phyloP scores from a whole-genome alignment of 1,284 basidiomycete species.

The Sporisorium exsertum region DNA sequence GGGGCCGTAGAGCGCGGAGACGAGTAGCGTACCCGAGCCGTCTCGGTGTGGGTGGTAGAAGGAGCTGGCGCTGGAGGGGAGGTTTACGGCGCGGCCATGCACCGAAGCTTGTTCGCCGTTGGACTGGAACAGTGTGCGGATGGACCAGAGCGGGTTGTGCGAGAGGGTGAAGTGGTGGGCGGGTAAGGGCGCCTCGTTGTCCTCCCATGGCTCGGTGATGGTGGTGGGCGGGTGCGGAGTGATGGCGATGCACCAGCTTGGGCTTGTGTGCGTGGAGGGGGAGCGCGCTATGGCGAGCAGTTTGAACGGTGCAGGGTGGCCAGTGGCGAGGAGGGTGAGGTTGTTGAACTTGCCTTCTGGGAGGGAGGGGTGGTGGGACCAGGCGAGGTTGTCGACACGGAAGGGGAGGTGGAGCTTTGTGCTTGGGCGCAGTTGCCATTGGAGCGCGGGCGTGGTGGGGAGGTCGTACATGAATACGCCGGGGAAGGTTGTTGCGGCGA shows the following conservation, averaged over 20 bases:
- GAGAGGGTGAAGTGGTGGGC: constrained; percentile 18
- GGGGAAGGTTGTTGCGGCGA: constrained; percentile 74
- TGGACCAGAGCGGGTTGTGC: neutral
- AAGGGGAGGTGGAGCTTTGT: constrained; percentile 74
- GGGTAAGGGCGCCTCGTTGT: constrained; percentile 19
- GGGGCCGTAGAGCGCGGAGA: constrained; percentile 28
- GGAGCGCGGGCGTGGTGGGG: constrained; percentile 55
- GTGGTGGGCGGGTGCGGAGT: neutral
- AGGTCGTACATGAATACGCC: constrained; percentile 74
- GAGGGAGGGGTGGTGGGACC: constrained; percentile 61
- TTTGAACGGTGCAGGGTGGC: constrained; percentile 76
- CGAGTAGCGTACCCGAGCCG: constrained; percentile 15
- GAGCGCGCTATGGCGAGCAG: constrained; percentile 72
- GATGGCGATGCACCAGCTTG: constrained; percentile 30
- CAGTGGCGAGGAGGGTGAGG: constrained; percentile 74
- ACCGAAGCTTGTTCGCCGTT: neutral
- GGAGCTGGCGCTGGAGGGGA: constrained; percentile 16
- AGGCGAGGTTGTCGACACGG: constrained; percentile 76
- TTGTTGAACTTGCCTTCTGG: constrained; percentile 1
- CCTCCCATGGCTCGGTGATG: neutral
- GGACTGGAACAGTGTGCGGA: constrained; percentile 25
- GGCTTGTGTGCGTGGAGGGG: constrained; percentile 44
- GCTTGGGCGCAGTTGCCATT: constrained; percentile 54
- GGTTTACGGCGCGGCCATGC: neutral
- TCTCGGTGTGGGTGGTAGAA: neutral